Evolutionary conservation across 2,329 filamentous ascomycete genomes (phyloP), one percentile per base, ranked within the genome.

Genomic region (Alternaria metachromatica): DNA sequence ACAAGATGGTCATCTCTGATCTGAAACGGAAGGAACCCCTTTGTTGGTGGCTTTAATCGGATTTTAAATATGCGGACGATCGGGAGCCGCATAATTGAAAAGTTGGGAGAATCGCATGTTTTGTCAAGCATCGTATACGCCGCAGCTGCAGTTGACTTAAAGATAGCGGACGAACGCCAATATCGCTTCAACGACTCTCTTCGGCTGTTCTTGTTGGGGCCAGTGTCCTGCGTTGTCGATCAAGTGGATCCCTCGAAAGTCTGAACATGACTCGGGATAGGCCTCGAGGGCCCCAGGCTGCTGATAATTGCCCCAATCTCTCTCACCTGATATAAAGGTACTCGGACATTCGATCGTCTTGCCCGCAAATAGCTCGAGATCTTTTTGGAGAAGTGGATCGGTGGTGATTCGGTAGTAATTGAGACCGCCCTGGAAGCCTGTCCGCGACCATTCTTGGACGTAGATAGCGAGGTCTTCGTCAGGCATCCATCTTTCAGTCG

Each of bases 281-380:
- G 82, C 83, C 72, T 91, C 87, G 5, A 92, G 73, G 0, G 85
- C 88, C 1, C 88, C 88, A 0, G 89, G 89, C 67, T 89, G 85
- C 74, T 92, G 90, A 72, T 87, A 90, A 30, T 87, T 90, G 0
- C 88, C 89, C 89, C 90, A 92, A 67, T 92, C 90, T 61, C 84
- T 78, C 49, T 81, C 82, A 0, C 90, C 89, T 25, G 85, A 85
- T n/a, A 92, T 84, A 68, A 89, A 91, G 0, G 83, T 80, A 60
- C 83, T 85, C 1, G 89, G 89, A 9, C 89, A 85, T 54, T 88
- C 86, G 20, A 92, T 87, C 72, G 84, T 87, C 73, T 82, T 84
- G 0, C 88, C 88, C 0, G 87, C 85, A 72, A 88, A 90, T 1
- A 89, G 72, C 20, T 87, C 82, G 56, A 88, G 76, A 59, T 91